Evolutionary conservation across 306 rosid species (phyloP), one percentile per base, ranked within the genome.

Genomic region (Quillaja saponaria): DNA sequence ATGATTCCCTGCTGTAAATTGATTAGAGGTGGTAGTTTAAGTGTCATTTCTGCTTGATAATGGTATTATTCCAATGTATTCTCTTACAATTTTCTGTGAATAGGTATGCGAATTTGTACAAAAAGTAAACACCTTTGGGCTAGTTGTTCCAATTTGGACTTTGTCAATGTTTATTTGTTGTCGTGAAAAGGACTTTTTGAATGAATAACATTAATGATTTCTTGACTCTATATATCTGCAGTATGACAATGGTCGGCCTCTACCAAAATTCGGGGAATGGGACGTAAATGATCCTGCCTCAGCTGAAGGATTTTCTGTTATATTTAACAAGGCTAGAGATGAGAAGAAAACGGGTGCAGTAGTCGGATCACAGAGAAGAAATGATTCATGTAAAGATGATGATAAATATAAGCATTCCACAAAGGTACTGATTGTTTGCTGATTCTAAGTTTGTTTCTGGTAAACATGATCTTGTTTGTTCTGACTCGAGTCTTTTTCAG

Each of bases 201-300:
- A 60, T 16, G 15, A 21, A 25, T 25, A 25, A 25, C 4, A n/a
- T n/a, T n/a, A n/a, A n/a, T n/a, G n/a, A 25, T 52, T 41, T 34
- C 62, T 64, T 34, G 39, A 17, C 28, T 52, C 34, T 52, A 5
- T 16, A 13, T 21, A 55, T 58, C 11, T 78, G 79, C 59, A 87
- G 87, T 55, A 66, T 56, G 78, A 84, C 8, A 68, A 42, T 44
- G 90, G 77, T 16, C 76, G 78, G 64, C 71, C 91, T 53, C 64
- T 88, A 42, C 95, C 95, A 0, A 91, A 91, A 48, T 91, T 85
- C 35, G 97, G 97, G n/a, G 97, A 91, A 14, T 88, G 97, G 95
- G 97, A 91, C 75, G 95, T 80, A 56, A 88, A 88, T 1, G 79
- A 91, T 78, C 97, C 97, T 0, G 82, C 91, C 2, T 73, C 95